These are phyloP conservation scores for Chenopodium formosanum DNA, from an alignment of 148 eudicot species.

Conservation along the genomic window DNA sequence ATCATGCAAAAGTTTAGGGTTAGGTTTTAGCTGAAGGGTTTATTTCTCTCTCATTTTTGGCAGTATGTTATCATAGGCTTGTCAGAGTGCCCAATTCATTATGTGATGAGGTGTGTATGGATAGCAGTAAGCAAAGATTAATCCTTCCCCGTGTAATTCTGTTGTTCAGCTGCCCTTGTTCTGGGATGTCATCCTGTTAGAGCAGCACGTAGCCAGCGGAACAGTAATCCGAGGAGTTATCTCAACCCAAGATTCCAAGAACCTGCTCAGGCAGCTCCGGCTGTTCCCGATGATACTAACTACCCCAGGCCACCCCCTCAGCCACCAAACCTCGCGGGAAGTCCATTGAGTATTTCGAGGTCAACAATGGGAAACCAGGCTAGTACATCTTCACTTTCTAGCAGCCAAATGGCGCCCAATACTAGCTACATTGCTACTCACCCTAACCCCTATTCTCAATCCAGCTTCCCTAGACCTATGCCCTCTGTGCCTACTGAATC, in stretches of 20 bases:
- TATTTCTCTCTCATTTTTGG: constrained; percentile 7
- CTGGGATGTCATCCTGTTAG: constrained; percentile 86
- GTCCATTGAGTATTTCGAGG: constrained; percentile 35
- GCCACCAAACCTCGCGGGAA: constrained; percentile 30
- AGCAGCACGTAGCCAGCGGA: constrained; percentile 82
- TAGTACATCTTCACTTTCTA: constrained; percentile 29
- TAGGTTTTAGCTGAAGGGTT: constrained; percentile 14
- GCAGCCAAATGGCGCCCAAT: constrained; percentile 30
- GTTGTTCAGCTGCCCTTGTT: constrained; percentile 88
- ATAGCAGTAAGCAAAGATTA: constrained; percentile 14
- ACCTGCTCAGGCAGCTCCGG: constrained; percentile 33
- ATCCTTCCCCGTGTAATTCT: constrained; percentile 25
- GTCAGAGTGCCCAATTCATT: constrained; percentile 15
- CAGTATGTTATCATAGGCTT: constrained; percentile 17
- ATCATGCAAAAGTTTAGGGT: background rate
- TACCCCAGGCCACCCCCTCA: constrained; percentile 36
- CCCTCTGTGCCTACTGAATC: constrained; percentile 31
- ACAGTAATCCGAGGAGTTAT: constrained; percentile 66
- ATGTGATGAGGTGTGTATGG: constrained; percentile 11
- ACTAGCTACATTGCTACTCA: constrained; percentile 30
- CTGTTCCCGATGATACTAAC: constrained; percentile 22
- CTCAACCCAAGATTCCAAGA: constrained; percentile 60
- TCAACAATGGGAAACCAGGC: constrained; percentile 30
- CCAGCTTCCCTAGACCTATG: constrained; percentile 28
- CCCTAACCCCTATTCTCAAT: constrained; percentile 27